Evolutionary conservation across 192 early-diverging fungal species (phyloP).

Genomic region (Entophlyctis luteolus): DNA sequence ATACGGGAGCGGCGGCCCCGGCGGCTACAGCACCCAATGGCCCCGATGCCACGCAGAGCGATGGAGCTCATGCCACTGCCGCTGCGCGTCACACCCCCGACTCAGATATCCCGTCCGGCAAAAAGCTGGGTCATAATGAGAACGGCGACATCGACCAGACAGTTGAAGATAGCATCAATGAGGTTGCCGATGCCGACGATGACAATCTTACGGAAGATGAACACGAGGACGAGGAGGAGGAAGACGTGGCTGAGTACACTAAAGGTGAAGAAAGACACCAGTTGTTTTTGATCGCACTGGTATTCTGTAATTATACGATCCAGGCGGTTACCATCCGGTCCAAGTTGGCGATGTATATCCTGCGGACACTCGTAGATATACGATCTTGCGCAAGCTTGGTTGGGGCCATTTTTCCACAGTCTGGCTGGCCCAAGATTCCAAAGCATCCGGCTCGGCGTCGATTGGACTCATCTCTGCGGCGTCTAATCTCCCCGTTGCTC

Average conservation of each 20-base stretch:
- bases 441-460: not conserved
- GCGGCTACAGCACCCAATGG: too few species aligned
- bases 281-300: not conserved
- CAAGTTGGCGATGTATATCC: slow-evolving; percentile 78
- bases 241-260: slow-evolving; percentile 85
- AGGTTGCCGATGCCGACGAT: not conserved
- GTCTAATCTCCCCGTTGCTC: slow-evolving; percentile 76
- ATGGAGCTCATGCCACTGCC: too few species aligned
- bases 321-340: slow-evolving; percentile 89
- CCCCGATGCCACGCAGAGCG: too few species aligned
- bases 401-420: slow-evolving; percentile 99
- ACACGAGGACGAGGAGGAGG: slow-evolving; percentile 61
- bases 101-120: too few species aligned
- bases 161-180: not conserved
- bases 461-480: slow-evolving; percentile 37
- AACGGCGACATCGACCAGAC: too few species aligned
- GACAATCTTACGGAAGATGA: not conserved
- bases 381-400: slow-evolving; percentile 84
- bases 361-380: slow-evolving; percentile 66
- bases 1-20: too few species aligned
- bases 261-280: too few species aligned
- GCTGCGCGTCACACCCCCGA: too few species aligned
- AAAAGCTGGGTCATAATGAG: too few species aligned
- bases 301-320: not conserved
- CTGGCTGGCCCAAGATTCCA: slow-evolving; percentile 66